Evolutionary conservation across 495 filamentous ascomycete species (phyloP).

Genomic region (Podospora pseudocomata): DNA sequence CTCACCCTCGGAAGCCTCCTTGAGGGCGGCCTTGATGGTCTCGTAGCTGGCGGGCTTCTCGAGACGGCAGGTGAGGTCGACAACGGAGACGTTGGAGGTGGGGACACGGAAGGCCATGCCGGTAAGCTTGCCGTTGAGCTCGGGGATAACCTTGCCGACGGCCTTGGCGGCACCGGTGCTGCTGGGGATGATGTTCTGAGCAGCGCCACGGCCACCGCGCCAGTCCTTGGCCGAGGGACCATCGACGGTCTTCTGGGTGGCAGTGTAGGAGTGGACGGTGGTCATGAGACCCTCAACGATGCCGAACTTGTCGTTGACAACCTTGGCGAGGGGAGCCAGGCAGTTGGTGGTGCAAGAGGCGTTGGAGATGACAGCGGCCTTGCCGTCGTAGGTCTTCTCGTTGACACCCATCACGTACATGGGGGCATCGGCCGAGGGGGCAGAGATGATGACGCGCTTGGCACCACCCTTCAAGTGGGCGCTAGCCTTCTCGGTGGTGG

Average conservation of each 20-base stretch:
- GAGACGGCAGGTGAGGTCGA: slow-evolving; percentile 90
- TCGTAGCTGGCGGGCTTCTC: slow-evolving; percentile 90
- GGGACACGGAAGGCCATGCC: slow-evolving; percentile 99
- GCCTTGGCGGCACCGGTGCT: slow-evolving; percentile 99
- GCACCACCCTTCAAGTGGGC: slow-evolving; percentile 97
- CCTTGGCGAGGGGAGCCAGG: slow-evolving; percentile 97
- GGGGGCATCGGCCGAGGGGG: slow-evolving; percentile 95
- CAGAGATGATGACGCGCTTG: slow-evolving; percentile 99
- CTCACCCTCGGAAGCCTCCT: slow-evolving; percentile 76
- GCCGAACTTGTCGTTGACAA: slow-evolving; percentile 94
- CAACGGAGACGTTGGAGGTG: slow-evolving; percentile 97
- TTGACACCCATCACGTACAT: slow-evolving; percentile 99
- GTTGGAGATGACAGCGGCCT: slow-evolving; percentile 93
- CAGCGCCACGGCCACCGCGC: slow-evolving; percentile 96
- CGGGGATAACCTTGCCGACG: slow-evolving; percentile 98
- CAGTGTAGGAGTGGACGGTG: slow-evolving; percentile 99
- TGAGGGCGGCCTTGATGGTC: slow-evolving; percentile 87
- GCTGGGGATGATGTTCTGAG: slow-evolving; percentile 99
- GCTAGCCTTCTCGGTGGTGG: slow-evolving; percentile 91
- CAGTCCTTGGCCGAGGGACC: slow-evolving; percentile 98
- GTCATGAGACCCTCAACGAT: slow-evolving; percentile 99
- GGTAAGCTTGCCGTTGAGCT: slow-evolving; percentile 97
- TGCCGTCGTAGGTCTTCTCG: slow-evolving; percentile 83
- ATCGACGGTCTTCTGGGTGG: slow-evolving; percentile 99
- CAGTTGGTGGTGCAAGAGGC: slow-evolving; percentile 99